Evolutionary conservation across 179 eudicot species (phyloP).

Genomic region (Silene noctiflora): DNA sequence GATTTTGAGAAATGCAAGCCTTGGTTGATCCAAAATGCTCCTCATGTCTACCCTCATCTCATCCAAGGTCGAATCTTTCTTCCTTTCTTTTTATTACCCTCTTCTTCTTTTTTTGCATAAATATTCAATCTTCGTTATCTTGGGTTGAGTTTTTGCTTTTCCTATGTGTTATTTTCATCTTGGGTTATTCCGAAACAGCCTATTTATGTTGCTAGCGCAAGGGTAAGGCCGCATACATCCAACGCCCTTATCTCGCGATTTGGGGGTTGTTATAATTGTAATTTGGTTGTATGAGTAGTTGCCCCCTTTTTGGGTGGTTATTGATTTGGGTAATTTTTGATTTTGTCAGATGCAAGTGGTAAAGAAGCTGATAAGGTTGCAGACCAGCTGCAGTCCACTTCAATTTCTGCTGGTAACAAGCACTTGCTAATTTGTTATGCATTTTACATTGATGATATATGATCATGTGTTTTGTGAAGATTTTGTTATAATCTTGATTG

Average conservation of each 20-base stretch:
- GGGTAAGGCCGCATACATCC: not conserved
- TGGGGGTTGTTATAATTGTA: no score
- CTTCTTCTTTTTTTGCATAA: not conserved
- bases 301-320: no score
- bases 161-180: not conserved
- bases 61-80: slow-evolving; percentile 43
- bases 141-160: not conserved
- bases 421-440: not conserved
- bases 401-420: slow-evolving; percentile 55
- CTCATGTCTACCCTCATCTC: slow-evolving; percentile 70
- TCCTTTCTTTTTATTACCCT: slow-evolving; percentile 24
- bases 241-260: not conserved
- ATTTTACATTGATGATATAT: not conserved
- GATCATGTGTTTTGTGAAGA: not conserved
- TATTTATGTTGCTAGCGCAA: no score
- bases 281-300: no score
- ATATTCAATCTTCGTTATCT: slow-evolving; percentile 2
- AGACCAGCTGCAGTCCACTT: slow-evolving; percentile 58
- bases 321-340: no score
- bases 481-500: not conserved
- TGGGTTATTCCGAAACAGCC: no score
- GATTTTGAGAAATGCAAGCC: slow-evolving; percentile 90
- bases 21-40: slow-evolving; percentile 78
- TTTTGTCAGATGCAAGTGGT: slow-evolving; percentile 36
- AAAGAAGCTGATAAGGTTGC: slow-evolving; percentile 61